Evolutionary conservation across 2,329 filamentous ascomycete genomes (phyloP).

Genomic region (Verticillium dahliae): DNA sequence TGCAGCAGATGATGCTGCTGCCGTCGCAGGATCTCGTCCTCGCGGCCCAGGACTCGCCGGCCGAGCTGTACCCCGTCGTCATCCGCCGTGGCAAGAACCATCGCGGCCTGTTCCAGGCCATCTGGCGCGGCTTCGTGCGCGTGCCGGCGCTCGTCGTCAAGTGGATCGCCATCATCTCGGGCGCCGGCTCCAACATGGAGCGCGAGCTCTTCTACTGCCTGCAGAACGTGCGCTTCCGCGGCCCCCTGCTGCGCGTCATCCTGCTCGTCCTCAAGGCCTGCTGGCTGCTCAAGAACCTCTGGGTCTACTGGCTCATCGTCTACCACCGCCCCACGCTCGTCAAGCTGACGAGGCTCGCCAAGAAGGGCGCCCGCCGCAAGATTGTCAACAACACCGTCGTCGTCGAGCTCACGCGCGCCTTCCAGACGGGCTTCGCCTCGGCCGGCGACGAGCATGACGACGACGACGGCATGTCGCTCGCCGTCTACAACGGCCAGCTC

Average conservation of each 20-base stretch:
- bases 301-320: constrained; percentile 23
- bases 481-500: constrained; percentile 20
- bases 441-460: constrained; percentile 10
- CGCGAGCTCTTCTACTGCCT: constrained; percentile 27
- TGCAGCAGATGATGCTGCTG: constrained; percentile 1
- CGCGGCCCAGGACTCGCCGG: not conserved
- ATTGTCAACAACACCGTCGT: constrained; percentile 20
- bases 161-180: constrained; percentile 25
- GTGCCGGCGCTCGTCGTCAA: constrained; percentile 20
- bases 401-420: constrained; percentile 21
- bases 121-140: constrained; percentile 11
- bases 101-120: constrained; percentile 6
- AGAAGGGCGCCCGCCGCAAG: constrained; percentile 20
- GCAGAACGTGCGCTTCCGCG: constrained; percentile 16
- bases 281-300: constrained; percentile 21
- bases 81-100: constrained; percentile 3
- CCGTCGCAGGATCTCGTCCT: not conserved
- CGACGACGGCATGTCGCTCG: constrained; percentile 16
- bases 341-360: constrained; percentile 23
- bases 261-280: constrained; percentile 24
- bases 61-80: constrained; percentile 9
- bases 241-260: constrained; percentile 15
- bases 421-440: constrained; percentile 23
- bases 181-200: constrained; percentile 26
- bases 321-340: constrained; percentile 23